Conservation (phyloP, 2,329 filamentous ascomycete species). For the Neoarthrinium moseri region DNA sequence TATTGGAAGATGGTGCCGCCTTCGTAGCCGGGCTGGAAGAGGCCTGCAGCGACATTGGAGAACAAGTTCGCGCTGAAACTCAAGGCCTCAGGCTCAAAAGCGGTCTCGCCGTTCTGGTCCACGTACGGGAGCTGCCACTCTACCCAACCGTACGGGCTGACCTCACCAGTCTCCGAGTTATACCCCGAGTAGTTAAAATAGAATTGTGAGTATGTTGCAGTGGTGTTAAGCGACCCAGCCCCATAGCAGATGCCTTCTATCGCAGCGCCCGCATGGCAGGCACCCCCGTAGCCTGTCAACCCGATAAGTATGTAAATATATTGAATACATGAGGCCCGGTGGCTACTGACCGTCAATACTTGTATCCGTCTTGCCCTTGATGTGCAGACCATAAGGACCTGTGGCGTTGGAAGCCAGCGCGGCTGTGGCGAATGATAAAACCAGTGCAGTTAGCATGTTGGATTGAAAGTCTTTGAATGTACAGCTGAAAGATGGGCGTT, state of each 20-base stretch:
- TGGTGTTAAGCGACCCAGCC: slow-evolving; percentile 9
- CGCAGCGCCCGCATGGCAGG: slow-evolving; percentile 21
- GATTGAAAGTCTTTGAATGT: no score
- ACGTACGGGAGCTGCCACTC: slow-evolving; percentile 15
- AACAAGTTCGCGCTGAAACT: slow-evolving; percentile 13
- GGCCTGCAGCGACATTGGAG: slow-evolving; percentile 19
- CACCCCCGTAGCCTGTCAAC: slow-evolving; percentile 17
- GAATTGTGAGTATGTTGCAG: slow-evolving; percentile 15
- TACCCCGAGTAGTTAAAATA: slow-evolving; percentile 21
- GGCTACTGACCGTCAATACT: slow-evolving; percentile 20
- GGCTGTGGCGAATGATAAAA: slow-evolving; percentile 13
- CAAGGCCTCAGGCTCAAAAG: slow-evolving; percentile 12
- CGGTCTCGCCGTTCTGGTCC: slow-evolving; percentile 8
- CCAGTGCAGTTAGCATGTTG: slow-evolving; percentile 1
- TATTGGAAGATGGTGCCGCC: slow-evolving; percentile 13
- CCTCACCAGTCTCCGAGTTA: slow-evolving; percentile 14
- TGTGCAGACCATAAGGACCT: slow-evolving; percentile 18
- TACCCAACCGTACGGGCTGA: slow-evolving; percentile 17
- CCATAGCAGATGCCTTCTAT: slow-evolving; percentile 22
- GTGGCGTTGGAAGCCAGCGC: slow-evolving; percentile 17
- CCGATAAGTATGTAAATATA: neutral
- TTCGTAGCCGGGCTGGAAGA: slow-evolving; percentile 16
- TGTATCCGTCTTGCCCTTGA: slow-evolving; percentile 19
- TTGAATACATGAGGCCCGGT: neutral
- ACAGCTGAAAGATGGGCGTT: no score